phyloP scores from a whole-genome alignment of 495 filamentous ascomycete species.

The Aspergillus ostianus region DNA sequence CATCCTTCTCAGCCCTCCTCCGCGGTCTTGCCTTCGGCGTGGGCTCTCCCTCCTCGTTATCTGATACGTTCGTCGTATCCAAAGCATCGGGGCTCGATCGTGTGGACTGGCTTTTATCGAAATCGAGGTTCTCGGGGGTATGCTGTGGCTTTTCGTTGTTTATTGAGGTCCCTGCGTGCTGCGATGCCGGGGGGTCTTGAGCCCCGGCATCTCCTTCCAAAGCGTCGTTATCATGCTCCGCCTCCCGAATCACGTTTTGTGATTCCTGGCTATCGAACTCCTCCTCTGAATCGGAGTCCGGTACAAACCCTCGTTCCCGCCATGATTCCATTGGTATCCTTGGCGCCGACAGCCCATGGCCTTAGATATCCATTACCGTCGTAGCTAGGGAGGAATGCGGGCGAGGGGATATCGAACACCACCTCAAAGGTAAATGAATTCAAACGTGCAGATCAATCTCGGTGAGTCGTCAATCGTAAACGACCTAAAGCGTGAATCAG shows the following conservation, averaged over 20 bases:
- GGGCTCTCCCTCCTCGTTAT: neutral
- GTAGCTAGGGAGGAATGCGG: neutral
- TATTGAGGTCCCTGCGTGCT: neutral
- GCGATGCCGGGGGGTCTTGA: neutral
- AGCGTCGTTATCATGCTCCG: constrained; percentile 8
- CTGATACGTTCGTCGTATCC: neutral
- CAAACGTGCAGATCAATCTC: neutral
- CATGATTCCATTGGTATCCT: constrained; percentile 59
- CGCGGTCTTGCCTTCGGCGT: neutral
- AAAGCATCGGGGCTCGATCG: neutral
- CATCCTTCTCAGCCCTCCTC: neutral
- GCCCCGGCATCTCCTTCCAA: neutral
- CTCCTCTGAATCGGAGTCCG: constrained; percentile 61
- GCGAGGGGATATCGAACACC: neutral
- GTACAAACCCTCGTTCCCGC: constrained; percentile 60
- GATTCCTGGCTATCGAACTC: constrained; percentile 40
- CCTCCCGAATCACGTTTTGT: constrained; percentile 15
- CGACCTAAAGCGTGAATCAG: neutral
- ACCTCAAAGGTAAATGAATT: neutral
- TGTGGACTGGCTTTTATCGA: neutral
- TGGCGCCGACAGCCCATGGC: constrained; percentile 42
- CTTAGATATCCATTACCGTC: constrained; percentile 32
- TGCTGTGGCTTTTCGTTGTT: neutral
- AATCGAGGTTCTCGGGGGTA: neutral
- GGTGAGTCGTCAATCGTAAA: neutral